Base-by-base conservation (phyloP, 331 rosid species). In the Spiraea crenata region DNA sequence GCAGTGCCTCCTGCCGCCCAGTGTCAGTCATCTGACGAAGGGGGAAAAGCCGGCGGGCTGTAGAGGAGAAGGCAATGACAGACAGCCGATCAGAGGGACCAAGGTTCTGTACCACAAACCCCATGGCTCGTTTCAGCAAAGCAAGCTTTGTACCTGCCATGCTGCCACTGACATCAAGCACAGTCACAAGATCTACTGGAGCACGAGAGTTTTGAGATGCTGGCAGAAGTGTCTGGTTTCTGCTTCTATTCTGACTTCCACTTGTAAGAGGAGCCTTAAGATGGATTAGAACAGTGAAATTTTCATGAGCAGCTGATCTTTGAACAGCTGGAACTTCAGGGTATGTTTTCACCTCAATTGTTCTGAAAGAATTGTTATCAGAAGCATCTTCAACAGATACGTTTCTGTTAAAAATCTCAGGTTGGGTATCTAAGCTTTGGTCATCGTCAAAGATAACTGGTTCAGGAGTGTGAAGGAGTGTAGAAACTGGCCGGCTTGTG, bases 91-190 rank as follows among this genome's bases (percentile, higher is more conserved):
- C 99, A 7, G 82, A 82, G 49, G 93, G 85, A 72, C 92, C 93
- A 64, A 95, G 89, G 69, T 88, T 88, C 86, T 91, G 89, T 69
- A 95, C 85, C 65, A 95, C 96, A 80, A 95, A 95, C 16, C 97
- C 83, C 99, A 95, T 95, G 54, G 99, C 99, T 69, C 81, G 92
- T 74, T 95, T 95, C 16, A 95, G 76, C 82, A 95, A 82, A 42
- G 90, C 95, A 57, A 95, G 91, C 88, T 95, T 95, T 37, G 99
- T 85, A 73, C 99, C 99, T 38, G 92, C 84, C 99, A 95, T 95
- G 99, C 99, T 95, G 15, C 96, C 96, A 76, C 99, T 95, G 47
- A 95, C 80, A 80, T 95, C 99, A 76, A 95, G 99, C 76, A 95
- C 93, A 0, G 99, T 89, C 50, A 95, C 95, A 54, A 95, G 96